phyloP scores from a whole-genome alignment of 768 basidiomycete species.

The Mycena leptocephala region DNA sequence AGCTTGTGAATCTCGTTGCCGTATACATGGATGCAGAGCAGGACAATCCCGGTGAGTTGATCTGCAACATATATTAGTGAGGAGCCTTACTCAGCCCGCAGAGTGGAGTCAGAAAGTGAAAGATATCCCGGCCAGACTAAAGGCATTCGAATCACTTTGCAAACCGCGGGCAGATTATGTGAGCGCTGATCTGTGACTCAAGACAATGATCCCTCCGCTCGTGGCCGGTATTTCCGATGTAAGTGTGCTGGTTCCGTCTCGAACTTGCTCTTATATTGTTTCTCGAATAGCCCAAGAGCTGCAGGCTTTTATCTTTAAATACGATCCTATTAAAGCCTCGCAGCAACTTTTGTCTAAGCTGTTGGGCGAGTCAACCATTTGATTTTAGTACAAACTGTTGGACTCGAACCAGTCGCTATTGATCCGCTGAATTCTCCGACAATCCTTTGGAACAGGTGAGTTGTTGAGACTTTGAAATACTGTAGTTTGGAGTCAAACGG shows the following conservation, averaged over 20 bases:
- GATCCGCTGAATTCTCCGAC: too few species aligned
- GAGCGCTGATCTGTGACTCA: background rate
- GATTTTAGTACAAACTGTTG: background rate
- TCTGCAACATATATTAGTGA: background rate
- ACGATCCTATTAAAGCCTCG: background rate
- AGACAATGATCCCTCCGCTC: background rate
- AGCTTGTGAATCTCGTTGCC: background rate
- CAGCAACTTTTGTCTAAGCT: background rate
- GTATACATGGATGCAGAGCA: background rate
- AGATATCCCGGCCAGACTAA: constrained; percentile 5
- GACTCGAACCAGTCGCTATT: background rate
- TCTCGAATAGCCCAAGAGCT: background rate
- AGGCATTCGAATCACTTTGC: constrained; percentile 12
- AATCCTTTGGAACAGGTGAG: too few species aligned
- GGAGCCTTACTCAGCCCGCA: background rate
- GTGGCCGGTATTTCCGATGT: constrained; percentile 17
- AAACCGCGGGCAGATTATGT: constrained; percentile 18
- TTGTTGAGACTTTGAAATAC: too few species aligned
- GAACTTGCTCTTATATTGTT: background rate
- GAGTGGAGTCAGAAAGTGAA: background rate
- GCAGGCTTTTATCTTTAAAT: background rate
- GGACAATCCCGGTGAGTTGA: background rate
- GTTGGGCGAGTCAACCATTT: background rate
- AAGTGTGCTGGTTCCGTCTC: background rate
- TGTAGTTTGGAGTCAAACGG: too few species aligned